A percentile compares a stretch with the other conserved stretches of the same genome.
Conservation (phyloP, 1,139 yeast genomes). For the Kodamaea sp. region DNA sequence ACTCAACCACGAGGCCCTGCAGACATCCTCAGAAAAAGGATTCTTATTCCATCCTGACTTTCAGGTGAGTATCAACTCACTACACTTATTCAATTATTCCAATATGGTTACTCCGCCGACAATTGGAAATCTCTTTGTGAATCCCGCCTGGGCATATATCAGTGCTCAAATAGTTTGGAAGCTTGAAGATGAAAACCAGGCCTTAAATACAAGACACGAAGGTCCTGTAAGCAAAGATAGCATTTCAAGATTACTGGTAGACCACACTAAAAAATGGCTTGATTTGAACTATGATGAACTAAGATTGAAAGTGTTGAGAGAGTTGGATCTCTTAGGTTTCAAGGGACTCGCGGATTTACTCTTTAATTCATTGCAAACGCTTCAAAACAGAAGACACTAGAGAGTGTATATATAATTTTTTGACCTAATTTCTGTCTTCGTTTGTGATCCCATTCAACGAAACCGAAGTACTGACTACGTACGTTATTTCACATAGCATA, state of each 20-base stretch:
- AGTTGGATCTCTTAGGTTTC: constrained; percentile 39
- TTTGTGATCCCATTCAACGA: too few species aligned
- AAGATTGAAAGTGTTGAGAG: constrained; percentile 36
- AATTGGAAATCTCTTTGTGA: constrained; percentile 53
- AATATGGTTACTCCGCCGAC: constrained; percentile 24
- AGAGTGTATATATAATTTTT: constrained; percentile 1
- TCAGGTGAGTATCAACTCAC: constrained; percentile 36
- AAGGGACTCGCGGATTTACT: constrained; percentile 46
- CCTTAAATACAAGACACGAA: constrained; percentile 37
- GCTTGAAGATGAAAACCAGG: constrained; percentile 44
- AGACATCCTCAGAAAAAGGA: constrained; percentile 29
- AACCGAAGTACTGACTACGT: too few species aligned
- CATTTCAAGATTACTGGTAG: constrained; percentile 22
- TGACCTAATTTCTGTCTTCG: too few species aligned
- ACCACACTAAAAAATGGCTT: constrained; percentile 31
- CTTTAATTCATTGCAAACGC: constrained; percentile 47
- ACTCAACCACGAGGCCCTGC: constrained; percentile 17
- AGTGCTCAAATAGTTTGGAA: constrained; percentile 47
- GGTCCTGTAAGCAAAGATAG: constrained; percentile 46
- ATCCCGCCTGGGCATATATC: constrained; percentile 54
- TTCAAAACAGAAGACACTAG: constrained; percentile 22
- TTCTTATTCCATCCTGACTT: constrained; percentile 44
- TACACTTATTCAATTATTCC: constrained; percentile 26
- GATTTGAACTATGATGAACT: constrained; percentile 36
- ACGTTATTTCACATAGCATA: too few species aligned